A percentile compares a stretch with the other conserved stretches of the same genome.
Evolutionary conservation across 2,329 filamentous ascomycete genomes (phyloP).

Genomic region (Exophiala dermatitidis): DNA sequence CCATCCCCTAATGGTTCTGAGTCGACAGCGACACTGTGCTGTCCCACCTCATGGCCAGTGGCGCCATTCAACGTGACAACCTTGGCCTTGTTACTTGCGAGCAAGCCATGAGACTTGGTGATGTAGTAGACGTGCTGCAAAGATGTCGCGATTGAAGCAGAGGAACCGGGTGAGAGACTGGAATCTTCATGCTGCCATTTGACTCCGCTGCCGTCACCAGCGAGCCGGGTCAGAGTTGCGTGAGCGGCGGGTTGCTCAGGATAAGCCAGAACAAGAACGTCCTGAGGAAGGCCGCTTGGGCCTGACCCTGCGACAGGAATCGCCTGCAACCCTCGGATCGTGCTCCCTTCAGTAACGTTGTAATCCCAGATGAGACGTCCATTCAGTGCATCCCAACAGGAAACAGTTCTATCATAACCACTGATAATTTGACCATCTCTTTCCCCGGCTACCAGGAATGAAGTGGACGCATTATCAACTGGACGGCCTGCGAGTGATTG

Average conservation of each 20-base stretch:
- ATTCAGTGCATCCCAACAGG: slow-evolving; percentile 75
- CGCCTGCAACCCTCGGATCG: slow-evolving; percentile 28
- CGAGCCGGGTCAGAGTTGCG: slow-evolving; percentile 51
- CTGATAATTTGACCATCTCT: slow-evolving; percentile 71
- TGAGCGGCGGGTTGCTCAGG: slow-evolving; percentile 55
- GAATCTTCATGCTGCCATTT: slow-evolving; percentile 71
- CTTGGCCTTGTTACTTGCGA: slow-evolving; percentile 67
- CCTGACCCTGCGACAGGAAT: slow-evolving; percentile 37
- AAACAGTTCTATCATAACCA: slow-evolving; percentile 61
- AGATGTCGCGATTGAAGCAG: slow-evolving; percentile 68
- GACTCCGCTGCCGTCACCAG: slow-evolving; percentile 62
- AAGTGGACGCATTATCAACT: slow-evolving; percentile 34
- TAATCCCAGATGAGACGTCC: slow-evolving; percentile 72
- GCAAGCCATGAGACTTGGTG: slow-evolving; percentile 58
- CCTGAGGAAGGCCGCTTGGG: slow-evolving; percentile 50
- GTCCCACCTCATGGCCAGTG: slow-evolving; percentile 64
- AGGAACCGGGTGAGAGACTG: slow-evolving; percentile 56
- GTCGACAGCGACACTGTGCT: slow-evolving; percentile 66
- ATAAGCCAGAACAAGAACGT: slow-evolving; percentile 60
- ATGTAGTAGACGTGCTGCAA: slow-evolving; percentile 66
- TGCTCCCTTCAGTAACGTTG: slow-evolving; percentile 45
- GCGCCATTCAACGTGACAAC: slow-evolving; percentile 65
- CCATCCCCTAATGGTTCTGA: slow-evolving; percentile 51
- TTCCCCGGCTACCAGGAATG: slow-evolving; percentile 42
- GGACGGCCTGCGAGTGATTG: slow-evolving; percentile 56